Evolutionary conservation across 768 basidiomycete genomes (phyloP), one percentile per base, ranked within the genome.

Genomic region (Mycena vitilis): DNA sequence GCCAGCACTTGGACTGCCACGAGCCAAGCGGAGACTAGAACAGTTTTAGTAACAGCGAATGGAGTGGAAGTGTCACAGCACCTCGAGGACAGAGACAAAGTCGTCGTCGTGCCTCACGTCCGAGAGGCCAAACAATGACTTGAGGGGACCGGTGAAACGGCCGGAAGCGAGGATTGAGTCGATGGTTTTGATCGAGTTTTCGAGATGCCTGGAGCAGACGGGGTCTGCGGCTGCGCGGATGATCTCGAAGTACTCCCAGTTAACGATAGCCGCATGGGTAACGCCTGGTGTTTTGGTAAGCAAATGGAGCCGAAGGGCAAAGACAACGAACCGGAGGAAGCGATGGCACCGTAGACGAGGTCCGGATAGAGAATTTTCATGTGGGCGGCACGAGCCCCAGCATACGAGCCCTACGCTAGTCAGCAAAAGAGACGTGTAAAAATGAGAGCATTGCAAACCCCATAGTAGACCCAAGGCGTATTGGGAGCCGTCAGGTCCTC

Each of bases 381-480:
- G 74, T 97, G 94, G 0, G 96, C 96, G 0, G 95, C 91, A 15
- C 96, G 90, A 10, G 96, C 96, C 67, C 96, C 96, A 12, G 95
- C 95, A 72, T 97, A 97, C 0, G 94, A 95, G 10, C 93, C 92
- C 91, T 92, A 71, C 23, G 15, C 53, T n/a, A 37, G 55, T 70
- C 45, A 42, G 69, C 55, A 20, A 60, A 63, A 23, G n/a, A 34
- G n/a, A 51, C 15, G 23, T 48, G 36, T 47, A 22, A 23, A 63
- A 7, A 34, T 30, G 25, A 22, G 53, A 60, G 66, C 30, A n/a
- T 59, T 25, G 23, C 22, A 20, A 77, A 95, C 96, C 16, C 97
- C 97, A 74, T 97, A 97, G 77, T 97, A 95, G 63, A 95, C 95
- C 94, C 94, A 95, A 11, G 94, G 93, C 1, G 91, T 91, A 36